Base-by-base conservation (phyloP, 1,284 basidiomycete genomes). In the Takashimella tepidaria region DNA sequence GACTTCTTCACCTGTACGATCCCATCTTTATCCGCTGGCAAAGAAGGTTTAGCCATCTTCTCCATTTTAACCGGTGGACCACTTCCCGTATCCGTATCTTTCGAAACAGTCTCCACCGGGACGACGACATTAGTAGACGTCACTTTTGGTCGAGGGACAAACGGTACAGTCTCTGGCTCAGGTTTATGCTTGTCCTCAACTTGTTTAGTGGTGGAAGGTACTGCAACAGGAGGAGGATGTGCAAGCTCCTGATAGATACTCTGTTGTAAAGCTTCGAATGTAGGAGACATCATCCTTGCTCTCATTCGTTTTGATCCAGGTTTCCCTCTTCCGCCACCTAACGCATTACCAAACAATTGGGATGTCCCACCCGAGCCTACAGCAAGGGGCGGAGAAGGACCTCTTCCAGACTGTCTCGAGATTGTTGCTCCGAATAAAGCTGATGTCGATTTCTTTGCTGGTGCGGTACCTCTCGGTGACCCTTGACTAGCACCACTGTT, bases 141-240 rank as follows among this genome's bases (percentile, higher is more conserved):
- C 73, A 73, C 42, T 80, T 79, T 65, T 82, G 79, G 25, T 23
- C 37, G 23, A 51, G 86, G 85, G n/a, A 88, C 77, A 60, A 83
- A 88, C 5, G 86, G 81, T 5, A 88, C 81, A 69, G 88, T 85
- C 45, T 82, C 79, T 50, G 82, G 80, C 8, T 60, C 63, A 2
- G 55, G 51, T 37, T 37, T 37, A 37, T 37, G 31, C 31, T 8
- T 16, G 16, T 8, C 42, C 50, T 52, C 49, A 53, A 41, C 46
- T 27, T 25, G 45, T 20, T 23, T 41, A 11, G 53, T 31, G n/a
- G n/a, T n/a, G n/a, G n/a, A n/a, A n/a, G 25, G 45, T 20, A 45
- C 42, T 24, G 52, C 44, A 8, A 37, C 13, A 50, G 63, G 24
- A 58, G 79, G 51, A 19, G 46, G 49, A 8, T 51, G 50, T 41